Conservation (phyloP, 805 yeast species). For the Candida quercuum region DNA sequence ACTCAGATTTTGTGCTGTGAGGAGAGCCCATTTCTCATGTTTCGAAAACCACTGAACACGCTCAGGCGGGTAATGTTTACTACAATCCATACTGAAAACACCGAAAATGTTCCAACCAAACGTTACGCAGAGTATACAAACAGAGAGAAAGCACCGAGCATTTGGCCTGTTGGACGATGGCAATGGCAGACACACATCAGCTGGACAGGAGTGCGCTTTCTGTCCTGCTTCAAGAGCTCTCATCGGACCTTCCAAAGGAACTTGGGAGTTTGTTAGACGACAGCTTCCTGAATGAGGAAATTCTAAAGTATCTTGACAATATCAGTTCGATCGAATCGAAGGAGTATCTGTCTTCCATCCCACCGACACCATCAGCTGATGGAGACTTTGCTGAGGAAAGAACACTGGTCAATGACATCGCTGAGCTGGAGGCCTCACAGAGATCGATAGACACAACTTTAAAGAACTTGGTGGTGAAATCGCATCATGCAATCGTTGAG, state of each 20-base stretch:
- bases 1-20: too few relatives aligned
- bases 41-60: too few relatives aligned
- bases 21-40: too few relatives aligned
- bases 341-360: constrained; percentile 39
- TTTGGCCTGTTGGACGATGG: too few relatives aligned
- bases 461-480: constrained; percentile 30
- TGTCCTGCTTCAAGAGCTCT: constrained; percentile 32
- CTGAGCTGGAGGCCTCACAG: constrained; percentile 60
- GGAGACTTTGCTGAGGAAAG: constrained; percentile 15
- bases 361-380: constrained; percentile 30
- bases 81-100: too few relatives aligned
- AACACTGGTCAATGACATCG: constrained; percentile 62
- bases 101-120: too few relatives aligned
- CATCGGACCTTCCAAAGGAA: constrained; percentile 23
- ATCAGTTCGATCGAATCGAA: constrained; percentile 44
- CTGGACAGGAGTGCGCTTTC: constrained; percentile 18
- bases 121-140: too few relatives aligned
- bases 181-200: too few relatives aligned
- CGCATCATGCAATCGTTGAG: constrained; percentile 35
- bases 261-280: constrained; percentile 22
- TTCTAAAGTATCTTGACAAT: constrained; percentile 29
- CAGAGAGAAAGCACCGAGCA: too few relatives aligned
- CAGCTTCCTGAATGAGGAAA: constrained; percentile 30
- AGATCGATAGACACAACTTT: constrained; percentile 42
- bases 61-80: too few relatives aligned